A percentile compares a stretch with the other conserved stretches of the same genome.
Conservation (phyloP, 495 filamentous ascomycete genomes). For the Xylaria cubensis region DNA sequence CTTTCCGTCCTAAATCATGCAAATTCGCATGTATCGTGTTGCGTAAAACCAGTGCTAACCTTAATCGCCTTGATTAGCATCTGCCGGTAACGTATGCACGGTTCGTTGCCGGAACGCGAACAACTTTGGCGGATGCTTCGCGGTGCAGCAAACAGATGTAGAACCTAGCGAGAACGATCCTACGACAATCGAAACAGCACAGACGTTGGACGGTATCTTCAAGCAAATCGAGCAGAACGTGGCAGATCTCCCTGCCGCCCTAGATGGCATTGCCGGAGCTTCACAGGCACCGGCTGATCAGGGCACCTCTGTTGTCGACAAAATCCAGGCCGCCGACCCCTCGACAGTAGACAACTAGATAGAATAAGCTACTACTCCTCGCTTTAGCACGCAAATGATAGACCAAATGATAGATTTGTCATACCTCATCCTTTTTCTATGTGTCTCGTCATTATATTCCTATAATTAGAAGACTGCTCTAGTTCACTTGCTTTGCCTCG, state of each 20-base stretch:
- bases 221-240: slow-evolving; percentile 44
- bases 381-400: not conserved
- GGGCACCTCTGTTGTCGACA: slow-evolving; percentile 26
- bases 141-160: slow-evolving; percentile 52
- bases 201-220: slow-evolving; percentile 38
- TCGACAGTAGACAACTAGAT: slow-evolving; percentile 18
- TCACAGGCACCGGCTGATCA: slow-evolving; percentile 24
- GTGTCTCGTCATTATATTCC: not conserved
- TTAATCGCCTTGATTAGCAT: slow-evolving; percentile 35
- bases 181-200: slow-evolving; percentile 40
- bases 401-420: no score
- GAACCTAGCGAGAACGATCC: slow-evolving; percentile 45
- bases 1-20: not conserved
- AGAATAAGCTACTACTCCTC: not conserved
- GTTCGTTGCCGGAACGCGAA: slow-evolving; percentile 63
- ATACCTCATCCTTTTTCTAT: not conserved
- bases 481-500: not conserved
- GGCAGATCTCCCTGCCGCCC: slow-evolving; percentile 45
- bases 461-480: not conserved
- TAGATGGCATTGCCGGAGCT: slow-evolving; percentile 37
- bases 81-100: slow-evolving; percentile 59
- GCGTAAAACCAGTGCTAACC: not conserved
- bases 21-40: no score
- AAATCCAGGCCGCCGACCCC: slow-evolving; percentile 29
- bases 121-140: slow-evolving; percentile 59